Evolutionary conservation across 1,284 basidiomycete species (phyloP), one percentile per base, ranked within the genome.

Genomic region (Ustilago sp.): DNA sequence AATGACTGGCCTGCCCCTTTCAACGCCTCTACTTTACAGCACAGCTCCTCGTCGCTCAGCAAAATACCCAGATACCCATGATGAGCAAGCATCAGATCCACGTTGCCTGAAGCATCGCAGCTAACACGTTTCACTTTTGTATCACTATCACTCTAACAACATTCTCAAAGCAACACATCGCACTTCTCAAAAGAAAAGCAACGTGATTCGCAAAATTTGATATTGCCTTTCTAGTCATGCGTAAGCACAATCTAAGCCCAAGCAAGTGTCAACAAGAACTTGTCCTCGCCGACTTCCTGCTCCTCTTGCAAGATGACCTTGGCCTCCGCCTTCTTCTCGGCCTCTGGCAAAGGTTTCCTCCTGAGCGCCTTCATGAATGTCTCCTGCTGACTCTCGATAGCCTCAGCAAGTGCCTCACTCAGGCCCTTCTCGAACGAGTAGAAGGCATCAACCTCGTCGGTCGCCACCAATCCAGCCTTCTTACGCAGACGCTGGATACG

Each of bases 401-500:
- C 93, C n/a, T 88, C 87, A 32, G 91, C 87, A 70, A 98, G 86
- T 41, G 83, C 82, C 47, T 77, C 60, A 36, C 92, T 91, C 34
- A 89, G 84, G 19, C 91, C 92, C 15, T 90, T 89, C 82, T 93
- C 92, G 85, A 97, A 94, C 68, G 87, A 88, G 88, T 96, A 96
- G 88, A 92, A 96, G 48, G 98, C 91, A 65, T 94, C 90, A 50
- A 98, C 91, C 84, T 97, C 94, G 86, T 99, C 97, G 12, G 94
- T 95, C 32, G 95, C 92, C 86, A 95, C 94, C 77, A 99, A 88
- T 2, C 95, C 94, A 1, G 94, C 95, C 87, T 95, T 94, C 88
- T 99, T 99, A 78, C 97, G 90, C 78, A 98, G 88, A 85, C 95
- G 94, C 89, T 99, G 97, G 56, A 99, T 92, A 60, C 96, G 92